phyloP scores from a whole-genome alignment of 2,329 filamentous ascomycete genomes.

The Claviceps sp. region DNA sequence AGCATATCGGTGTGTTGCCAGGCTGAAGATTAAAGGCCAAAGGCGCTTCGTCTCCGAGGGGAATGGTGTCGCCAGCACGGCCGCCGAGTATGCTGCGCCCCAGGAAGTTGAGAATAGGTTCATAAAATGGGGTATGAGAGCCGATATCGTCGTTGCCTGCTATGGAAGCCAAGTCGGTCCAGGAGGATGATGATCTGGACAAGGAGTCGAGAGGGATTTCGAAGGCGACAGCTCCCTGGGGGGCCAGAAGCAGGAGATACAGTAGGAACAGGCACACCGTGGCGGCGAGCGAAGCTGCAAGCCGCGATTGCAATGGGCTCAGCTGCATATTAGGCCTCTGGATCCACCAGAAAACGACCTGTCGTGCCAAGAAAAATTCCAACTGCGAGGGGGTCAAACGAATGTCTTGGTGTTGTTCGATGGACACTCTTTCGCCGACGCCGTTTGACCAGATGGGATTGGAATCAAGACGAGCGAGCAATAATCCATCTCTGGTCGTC shows the following conservation, averaged over 20 bases:
- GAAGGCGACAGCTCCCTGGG: conserved; percentile 48
- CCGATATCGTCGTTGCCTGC: not conserved
- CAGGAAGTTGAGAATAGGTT: conserved; percentile 47
- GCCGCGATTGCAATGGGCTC: conserved; percentile 57
- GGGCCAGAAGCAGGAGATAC: conserved; percentile 45
- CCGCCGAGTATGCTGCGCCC: conserved; percentile 52
- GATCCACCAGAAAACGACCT: not conserved
- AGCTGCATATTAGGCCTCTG: conserved; percentile 36
- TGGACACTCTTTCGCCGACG: not conserved
- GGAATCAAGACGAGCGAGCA: not conserved
- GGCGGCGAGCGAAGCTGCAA: conserved; percentile 52
- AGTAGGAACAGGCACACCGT: conserved; percentile 46
- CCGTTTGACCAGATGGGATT: not conserved
- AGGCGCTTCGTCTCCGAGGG: conserved; percentile 52
- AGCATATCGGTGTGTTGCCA: conserved; percentile 41
- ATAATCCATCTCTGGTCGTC: not conserved
- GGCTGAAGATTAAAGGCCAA: conserved; percentile 44
- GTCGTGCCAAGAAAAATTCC: not conserved
- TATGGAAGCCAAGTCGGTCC: not conserved
- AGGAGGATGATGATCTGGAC: not conserved
- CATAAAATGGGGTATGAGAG: conserved; percentile 30
- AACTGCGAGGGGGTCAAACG: not conserved
- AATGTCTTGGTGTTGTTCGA: not conserved
- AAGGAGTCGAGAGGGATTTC: conserved; percentile 25
- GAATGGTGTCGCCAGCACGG: conserved; percentile 38